Evolutionary conservation across 2,329 filamentous ascomycete genomes (phyloP).

Genomic region (Aspergillus sp.): DNA sequence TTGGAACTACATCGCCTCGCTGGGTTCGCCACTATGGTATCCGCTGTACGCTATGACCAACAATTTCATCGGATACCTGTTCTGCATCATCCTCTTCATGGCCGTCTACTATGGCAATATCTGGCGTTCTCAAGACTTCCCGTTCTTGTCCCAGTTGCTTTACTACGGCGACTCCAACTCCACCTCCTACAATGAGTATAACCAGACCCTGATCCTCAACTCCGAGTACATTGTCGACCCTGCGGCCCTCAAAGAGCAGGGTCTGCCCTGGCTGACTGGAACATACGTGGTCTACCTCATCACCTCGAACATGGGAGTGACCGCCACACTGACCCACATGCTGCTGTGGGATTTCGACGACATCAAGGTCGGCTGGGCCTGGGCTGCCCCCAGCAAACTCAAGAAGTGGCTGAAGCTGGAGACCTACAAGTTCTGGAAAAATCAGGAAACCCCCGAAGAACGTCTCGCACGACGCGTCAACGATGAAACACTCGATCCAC

Average conservation of each 20-base stretch:
- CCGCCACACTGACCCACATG: constrained; percentile 6
- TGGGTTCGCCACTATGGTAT: constrained; percentile 4
- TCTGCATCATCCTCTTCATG: constrained; percentile 7
- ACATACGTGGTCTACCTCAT: constrained; percentile 7
- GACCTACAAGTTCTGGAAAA: constrained; percentile 6
- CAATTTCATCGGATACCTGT: constrained; percentile 6
- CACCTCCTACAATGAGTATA: constrained; percentile 4
- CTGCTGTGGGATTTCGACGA: constrained; percentile 2
- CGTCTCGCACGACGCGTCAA: constrained; percentile 3
- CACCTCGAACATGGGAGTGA: constrained; percentile 7
- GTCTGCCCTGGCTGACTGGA: constrained; percentile 6
- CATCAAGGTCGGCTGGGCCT: constrained; percentile 4
- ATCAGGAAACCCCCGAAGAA: constrained; percentile 1
- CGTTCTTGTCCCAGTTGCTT: constrained; percentile 5
- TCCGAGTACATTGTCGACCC: not conserved
- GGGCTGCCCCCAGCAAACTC: constrained; percentile 3
- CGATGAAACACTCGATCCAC: not conserved
- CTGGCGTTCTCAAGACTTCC: constrained; percentile 6
- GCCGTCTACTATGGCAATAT: constrained; percentile 6
- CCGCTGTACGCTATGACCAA: constrained; percentile 6
- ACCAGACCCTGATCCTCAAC: constrained; percentile 5
- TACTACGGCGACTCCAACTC: constrained; percentile 11
- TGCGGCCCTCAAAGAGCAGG: constrained; percentile 4
- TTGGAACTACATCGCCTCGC: constrained; percentile 7
- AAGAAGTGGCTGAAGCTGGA: constrained; percentile 7